These are phyloP conservation scores for Eimeria sp. DNA, from an alignment of 169 alveolate species.

Conservation along the genomic window DNA sequence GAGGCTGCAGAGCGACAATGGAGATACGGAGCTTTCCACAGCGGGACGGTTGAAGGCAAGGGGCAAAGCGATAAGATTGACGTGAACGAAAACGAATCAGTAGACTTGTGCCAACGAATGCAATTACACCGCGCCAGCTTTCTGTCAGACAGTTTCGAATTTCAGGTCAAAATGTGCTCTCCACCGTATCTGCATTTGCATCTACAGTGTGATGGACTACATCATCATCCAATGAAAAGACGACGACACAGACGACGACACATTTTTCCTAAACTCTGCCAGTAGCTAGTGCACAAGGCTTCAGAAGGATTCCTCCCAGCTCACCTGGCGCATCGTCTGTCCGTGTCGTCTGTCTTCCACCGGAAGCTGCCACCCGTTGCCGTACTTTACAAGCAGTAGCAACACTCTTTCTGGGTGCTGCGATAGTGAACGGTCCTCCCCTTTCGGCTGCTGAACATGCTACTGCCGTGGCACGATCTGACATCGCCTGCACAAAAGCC, in stretches of 20 bases:
- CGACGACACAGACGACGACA: neutral
- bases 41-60: neutral
- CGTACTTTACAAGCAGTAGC: slow-evolving; percentile 73
- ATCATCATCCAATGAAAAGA: neutral
- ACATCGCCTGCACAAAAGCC: neutral
- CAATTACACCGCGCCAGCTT: neutral
- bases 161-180: neutral
- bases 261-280: neutral
- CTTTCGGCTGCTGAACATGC: slow-evolving; percentile 39
- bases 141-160: neutral
- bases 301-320: neutral
- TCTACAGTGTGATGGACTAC: neutral
- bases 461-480: slow-evolving; percentile 29
- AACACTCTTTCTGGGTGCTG: slow-evolving; percentile 72
- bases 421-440: slow-evolving; percentile 68
- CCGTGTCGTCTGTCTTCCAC: slow-evolving; percentile 76
- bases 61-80: neutral
- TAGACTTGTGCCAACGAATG: neutral
- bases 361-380: slow-evolving; percentile 83
- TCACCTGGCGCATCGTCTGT: slow-evolving; percentile 83
- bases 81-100: neutral
- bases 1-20: neutral
- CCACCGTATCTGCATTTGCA: neutral
- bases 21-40: neutral
- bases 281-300: neutral